Conservation (phyloP, 805 yeast genomes). For the Wickerhamiella occidentalis region DNA sequence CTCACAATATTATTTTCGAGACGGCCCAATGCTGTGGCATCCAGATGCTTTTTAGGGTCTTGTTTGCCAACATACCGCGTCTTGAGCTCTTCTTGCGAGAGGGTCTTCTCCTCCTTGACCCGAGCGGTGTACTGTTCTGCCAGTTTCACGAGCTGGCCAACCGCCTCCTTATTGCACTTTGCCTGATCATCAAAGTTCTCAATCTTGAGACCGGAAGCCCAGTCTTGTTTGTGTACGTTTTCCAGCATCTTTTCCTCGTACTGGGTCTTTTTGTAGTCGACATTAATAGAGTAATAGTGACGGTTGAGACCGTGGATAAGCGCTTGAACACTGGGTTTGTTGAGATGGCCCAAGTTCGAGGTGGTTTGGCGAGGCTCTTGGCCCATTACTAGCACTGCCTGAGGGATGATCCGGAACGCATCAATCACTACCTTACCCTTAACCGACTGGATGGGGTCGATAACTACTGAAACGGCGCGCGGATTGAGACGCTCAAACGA, state of each 20-base stretch:
- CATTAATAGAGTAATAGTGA: conserved; percentile 89
- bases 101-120: conserved; percentile 82
- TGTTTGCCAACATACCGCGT: conserved; percentile 97
- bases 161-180: conserved; percentile 56
- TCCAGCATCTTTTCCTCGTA: conserved; percentile 87
- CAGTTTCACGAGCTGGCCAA: conserved; percentile 71
- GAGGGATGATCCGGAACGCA: conserved; percentile 87
- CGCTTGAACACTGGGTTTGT: conserved; percentile 94
- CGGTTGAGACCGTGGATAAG: conserved; percentile 94
- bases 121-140: conserved; percentile 83
- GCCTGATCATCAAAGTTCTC: conserved; percentile 69
- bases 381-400: conserved; percentile 81
- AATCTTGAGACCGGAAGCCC: conserved; percentile 86
- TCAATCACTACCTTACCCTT: conserved; percentile 98
- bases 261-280: conserved; percentile 85
- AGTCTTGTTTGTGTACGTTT: conserved; percentile 85
- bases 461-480: conserved; percentile 95
- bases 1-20: conserved; percentile 87
- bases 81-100: conserved; percentile 76
- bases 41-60: conserved; percentile 95
- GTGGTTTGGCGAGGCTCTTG: conserved; percentile 98
- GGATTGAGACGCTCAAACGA: conserved; percentile 92
- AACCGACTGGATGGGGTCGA: conserved; percentile 97
- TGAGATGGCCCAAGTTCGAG: conserved; percentile 85
- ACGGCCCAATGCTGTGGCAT: conserved; percentile 72